Conservation (phyloP, 768 basidiomycete genomes). For the Agaricus blazei region DNA sequence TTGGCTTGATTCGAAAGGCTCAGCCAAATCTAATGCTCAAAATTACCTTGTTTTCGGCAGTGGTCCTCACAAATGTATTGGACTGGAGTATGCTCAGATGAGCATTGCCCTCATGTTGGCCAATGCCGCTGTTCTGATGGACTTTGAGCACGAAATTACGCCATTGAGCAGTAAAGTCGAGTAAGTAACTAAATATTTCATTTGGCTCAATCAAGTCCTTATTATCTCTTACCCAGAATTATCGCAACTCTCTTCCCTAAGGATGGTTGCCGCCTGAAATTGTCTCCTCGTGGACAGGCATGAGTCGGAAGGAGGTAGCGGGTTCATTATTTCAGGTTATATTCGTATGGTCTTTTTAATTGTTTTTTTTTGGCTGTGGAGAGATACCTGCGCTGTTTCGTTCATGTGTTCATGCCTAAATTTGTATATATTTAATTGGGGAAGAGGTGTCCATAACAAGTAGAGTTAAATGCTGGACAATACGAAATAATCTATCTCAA, state of each 20-base stretch:
- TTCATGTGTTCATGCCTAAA: not conserved
- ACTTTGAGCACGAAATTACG: slow-evolving; percentile 88
- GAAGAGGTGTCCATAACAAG: not conserved
- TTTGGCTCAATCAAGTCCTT: not conserved
- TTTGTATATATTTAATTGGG: not conserved
- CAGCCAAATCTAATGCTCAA: slow-evolving; percentile 80
- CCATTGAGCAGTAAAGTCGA: slow-evolving; percentile 74
- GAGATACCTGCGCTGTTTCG: not conserved
- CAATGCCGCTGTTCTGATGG: slow-evolving; percentile 71
- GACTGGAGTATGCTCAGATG: slow-evolving; percentile 87
- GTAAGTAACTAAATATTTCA: slow-evolving; percentile 40
- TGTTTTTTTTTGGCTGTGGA: not conserved
- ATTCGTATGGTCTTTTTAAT: slow-evolving; percentile 1
- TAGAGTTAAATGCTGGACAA: not conserved
- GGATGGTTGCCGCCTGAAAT: slow-evolving; percentile 81
- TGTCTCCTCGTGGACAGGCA: slow-evolving; percentile 50
- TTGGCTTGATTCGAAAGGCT: slow-evolving; percentile 81
- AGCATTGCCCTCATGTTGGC: slow-evolving; percentile 86
- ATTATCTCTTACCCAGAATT: slow-evolving; percentile 43
- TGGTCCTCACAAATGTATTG: slow-evolving; percentile 91
- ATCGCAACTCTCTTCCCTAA: slow-evolving; percentile 97
- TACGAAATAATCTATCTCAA: not conserved
- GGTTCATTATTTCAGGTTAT: not conserved
- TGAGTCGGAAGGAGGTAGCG: slow-evolving; percentile 2
- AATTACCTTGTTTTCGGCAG: slow-evolving; percentile 96